Conservation (phyloP, 306 rosid species). For the Ochetophila trinervis region DNA sequence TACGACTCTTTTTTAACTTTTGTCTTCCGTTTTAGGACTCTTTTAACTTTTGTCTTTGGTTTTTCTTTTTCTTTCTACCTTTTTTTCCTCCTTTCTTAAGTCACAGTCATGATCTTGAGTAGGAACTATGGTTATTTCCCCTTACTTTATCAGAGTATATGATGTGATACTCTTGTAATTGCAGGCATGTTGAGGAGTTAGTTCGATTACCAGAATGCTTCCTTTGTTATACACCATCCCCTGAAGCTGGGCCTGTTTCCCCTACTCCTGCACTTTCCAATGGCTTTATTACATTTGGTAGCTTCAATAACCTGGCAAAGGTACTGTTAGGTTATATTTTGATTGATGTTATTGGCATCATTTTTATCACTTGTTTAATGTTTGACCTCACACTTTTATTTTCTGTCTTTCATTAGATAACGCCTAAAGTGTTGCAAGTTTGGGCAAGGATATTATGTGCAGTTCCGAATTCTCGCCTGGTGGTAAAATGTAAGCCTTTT, state of each 20-base stretch:
- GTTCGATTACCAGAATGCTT: constrained; percentile 84
- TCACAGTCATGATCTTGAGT: constrained; percentile 25
- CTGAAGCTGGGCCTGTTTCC: constrained; percentile 88
- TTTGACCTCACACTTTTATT: neutral
- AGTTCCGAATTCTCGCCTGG: constrained; percentile 93
- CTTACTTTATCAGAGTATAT: constrained; percentile 14
- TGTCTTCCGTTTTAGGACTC: constrained; percentile 28
- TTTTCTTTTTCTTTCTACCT: too few relatives aligned
- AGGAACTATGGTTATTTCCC: constrained; percentile 7
- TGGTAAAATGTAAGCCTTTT: constrained; percentile 97
- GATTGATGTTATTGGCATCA: neutral
- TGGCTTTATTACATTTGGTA: constrained; percentile 93
- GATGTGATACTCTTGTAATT: constrained; percentile 21
- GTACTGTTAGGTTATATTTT: constrained; percentile 39
- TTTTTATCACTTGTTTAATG: constrained; percentile 2
- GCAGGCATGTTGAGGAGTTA: constrained; percentile 89
- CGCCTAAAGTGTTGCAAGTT: constrained; percentile 89
- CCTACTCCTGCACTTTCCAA: constrained; percentile 92
- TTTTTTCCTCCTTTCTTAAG: too few relatives aligned
- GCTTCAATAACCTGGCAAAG: constrained; percentile 98
- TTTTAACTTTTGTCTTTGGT: constrained; percentile 20
- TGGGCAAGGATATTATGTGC: constrained; percentile 96
- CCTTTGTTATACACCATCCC: constrained; percentile 95
- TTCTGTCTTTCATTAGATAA: constrained; percentile 50
- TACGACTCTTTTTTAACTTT: constrained; percentile 39